Base-by-base conservation (phyloP, 1,139 yeast genomes). In the Saccharomyces hybrid region DNA sequence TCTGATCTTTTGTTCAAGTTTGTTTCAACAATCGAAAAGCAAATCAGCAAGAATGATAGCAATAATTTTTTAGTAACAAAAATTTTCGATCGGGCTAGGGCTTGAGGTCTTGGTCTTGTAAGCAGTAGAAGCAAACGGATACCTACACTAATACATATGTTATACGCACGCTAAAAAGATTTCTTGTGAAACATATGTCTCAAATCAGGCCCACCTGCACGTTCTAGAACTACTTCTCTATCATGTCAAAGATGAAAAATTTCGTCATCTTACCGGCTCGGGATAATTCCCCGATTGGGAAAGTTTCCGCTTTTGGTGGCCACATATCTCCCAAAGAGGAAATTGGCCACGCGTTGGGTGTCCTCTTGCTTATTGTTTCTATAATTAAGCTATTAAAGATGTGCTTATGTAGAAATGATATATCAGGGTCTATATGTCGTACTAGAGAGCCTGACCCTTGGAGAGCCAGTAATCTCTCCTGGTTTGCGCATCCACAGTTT, bases 401-500 rank as follows among this genome's bases (percentile, higher is more conserved):
- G 23, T 20, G 23, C 23, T 20, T 20, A 20, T 20, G 23, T 20
- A 20, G 23, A 41, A 14, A 42, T 25, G 20, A 23, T 41, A 41
- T 31, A 26, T 25, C 11, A 16, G 50, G 50, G 26, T 50, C 48
- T 44, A 50, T 44, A 27, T 42, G 46, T 20, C 23, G 23, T 20
- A 20, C 27, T 49, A 47, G 25, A 59, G 52, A 4, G 57, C 50
- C 49, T 65, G 69, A 5, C 73, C 76, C 61, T 77, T 77, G 50
- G 73, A 72, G 7, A 71, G 55, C 81, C 81, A 77, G 58, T 71
- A 76, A 31, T 76, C 77, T 42, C 80, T 63, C 52, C 66, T 72
- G 2, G 68, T 64, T n/a, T 66, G 65, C 50, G 71, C 73, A 51
- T 71, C 73, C 0, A 71, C 60, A 11, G 59, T 51, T 20, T 52